phyloP scores from a whole-genome alignment of 495 filamentous ascomycete species.

The Astrothelium subdiscretum region DNA sequence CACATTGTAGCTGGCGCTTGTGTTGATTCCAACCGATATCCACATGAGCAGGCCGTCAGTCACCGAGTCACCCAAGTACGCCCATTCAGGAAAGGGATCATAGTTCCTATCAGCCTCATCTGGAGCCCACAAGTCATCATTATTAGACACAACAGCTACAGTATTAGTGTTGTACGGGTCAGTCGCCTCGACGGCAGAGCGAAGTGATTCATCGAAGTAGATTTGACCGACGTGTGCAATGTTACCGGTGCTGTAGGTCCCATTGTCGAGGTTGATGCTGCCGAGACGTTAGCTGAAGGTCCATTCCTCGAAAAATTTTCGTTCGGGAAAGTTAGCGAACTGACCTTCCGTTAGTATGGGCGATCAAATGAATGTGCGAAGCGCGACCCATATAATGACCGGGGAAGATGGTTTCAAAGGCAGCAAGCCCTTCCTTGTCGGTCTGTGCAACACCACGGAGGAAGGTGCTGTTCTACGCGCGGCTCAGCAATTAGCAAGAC shows the following conservation, averaged over 20 bases:
- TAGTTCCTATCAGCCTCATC: constrained; percentile 39
- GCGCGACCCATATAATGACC: constrained; percentile 49
- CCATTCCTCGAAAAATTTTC: too few relatives aligned
- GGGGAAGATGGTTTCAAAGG: constrained; percentile 47
- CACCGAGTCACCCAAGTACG: constrained; percentile 39
- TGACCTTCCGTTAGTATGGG: constrained; percentile 6
- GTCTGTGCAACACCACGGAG: constrained; percentile 42
- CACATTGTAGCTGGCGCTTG: constrained; percentile 30
- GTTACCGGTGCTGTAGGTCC: constrained; percentile 36
- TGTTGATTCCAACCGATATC: constrained; percentile 47
- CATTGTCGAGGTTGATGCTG: constrained; percentile 29
- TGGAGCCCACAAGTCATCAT: constrained; percentile 39
- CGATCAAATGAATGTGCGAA: constrained; percentile 42
- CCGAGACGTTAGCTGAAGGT: background rate
- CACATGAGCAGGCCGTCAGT: constrained; percentile 44
- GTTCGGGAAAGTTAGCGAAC: constrained; percentile 4
- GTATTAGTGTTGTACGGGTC: constrained; percentile 47
- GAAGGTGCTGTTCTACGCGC: constrained; percentile 30
- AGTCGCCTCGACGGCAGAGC: constrained; percentile 41
- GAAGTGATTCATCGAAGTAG: constrained; percentile 51
- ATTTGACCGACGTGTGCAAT: constrained; percentile 49
- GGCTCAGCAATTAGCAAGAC: constrained; percentile 24
- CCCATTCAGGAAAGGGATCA: constrained; percentile 48
- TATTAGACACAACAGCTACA: constrained; percentile 39
- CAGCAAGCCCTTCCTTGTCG: constrained; percentile 42